Base-by-base conservation (phyloP, 2,329 filamentous ascomycete species). In the Diaporthe sp. region DNA sequence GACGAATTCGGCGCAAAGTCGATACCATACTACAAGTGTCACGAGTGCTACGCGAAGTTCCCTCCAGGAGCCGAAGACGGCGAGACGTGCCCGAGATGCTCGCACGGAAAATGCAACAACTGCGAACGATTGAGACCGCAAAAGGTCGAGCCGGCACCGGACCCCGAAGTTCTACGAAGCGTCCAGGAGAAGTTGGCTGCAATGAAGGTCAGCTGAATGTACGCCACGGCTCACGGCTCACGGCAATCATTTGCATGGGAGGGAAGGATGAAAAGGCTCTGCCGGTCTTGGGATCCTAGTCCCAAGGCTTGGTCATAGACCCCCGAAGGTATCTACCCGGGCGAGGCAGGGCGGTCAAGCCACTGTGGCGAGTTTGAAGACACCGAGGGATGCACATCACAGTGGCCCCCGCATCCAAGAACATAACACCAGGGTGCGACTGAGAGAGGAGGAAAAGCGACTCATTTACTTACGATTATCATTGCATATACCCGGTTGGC, bases 11-110 rank as follows among this genome's bases (percentile, higher is more conserved):
- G 89, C 2, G 83, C 84, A 4, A 88, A 84, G 76, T 87, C 88
- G 76, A 84, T 87, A 49, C 87, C 88, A 34, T 86, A 90, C 71
- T 90, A 90, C 81, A 86, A 87, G 44, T 95, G 94, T 82, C 89
- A 92, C 78, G 85, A 88, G 72, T 95, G 94, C 85, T 87, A 88
- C 80, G 87, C 87, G 25, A 86, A 90, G 55, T 93, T 91, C 82
- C 87, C 88, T 0, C 81, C 85, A 1, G 83, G 86, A 31, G 86
- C 89, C 2, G 84, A 88, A 4, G 85, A 90, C 57, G 88, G 88
- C 9, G 86, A 87, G 8, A 84, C 84, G 49, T 95, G 93, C 84
- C 83, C 84, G 63, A 88, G 88, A 22, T 95, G 93, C 80, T 86
- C 87, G 1, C 89, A 93, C 79, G 84, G 87, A 76, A 91, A 92